Base-by-base conservation (phyloP, 169 alveolate species). In the Eimeria praecox region DNA sequence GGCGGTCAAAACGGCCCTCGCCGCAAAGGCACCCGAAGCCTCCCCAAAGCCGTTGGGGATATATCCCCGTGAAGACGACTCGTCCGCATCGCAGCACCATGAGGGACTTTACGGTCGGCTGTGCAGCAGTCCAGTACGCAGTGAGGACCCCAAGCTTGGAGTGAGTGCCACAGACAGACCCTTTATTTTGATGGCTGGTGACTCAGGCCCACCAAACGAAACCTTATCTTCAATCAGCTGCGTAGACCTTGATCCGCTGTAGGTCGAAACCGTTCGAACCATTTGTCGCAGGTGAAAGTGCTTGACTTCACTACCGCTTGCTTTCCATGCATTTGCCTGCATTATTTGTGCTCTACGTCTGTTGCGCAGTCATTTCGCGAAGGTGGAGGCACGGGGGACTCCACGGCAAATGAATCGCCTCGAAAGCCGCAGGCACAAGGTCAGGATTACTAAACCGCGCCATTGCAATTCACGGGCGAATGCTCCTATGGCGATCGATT, bases 41-140 rank as follows among this genome's bases (percentile, higher is more conserved):
- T 52, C 75, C 10, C 56, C 91, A 4, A 56, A n/a, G 75, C 73
- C 66, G 56, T 35, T 52, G 49, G 62, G 62, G 77, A 77, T 44
- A 83, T 14, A 30, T 35, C 40, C 33, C 42, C 27, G 56, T 24
- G 91, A 54, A 44, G 75, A 27, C 35, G 64, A 49, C 18, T 49
- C 44, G 44, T 46, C 66, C 10, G 35, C 64, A 12, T 66, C 88
- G 14, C 64, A 49, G 66, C 66, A 1, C 66, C n/a, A 24, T 78
- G 64, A 46, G 66, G 88, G 0, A 33, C 52, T 22, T 8, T 83
- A n/a, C 44, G 91, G 91, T 30, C 75, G 91, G 35, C 49, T 83
- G 69, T 49, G 73, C 91, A 83, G 91, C 77, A 83, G 91, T 54
- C 91, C 91, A 35, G 71, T 83, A n/a, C 91, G 73, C 91, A 38